A percentile compares a stretch with the other conserved stretches of the same genome.
phyloP scores from a whole-genome alignment of 2,329 filamentous ascomycete species.

The Incumbomyces delicatus region DNA sequence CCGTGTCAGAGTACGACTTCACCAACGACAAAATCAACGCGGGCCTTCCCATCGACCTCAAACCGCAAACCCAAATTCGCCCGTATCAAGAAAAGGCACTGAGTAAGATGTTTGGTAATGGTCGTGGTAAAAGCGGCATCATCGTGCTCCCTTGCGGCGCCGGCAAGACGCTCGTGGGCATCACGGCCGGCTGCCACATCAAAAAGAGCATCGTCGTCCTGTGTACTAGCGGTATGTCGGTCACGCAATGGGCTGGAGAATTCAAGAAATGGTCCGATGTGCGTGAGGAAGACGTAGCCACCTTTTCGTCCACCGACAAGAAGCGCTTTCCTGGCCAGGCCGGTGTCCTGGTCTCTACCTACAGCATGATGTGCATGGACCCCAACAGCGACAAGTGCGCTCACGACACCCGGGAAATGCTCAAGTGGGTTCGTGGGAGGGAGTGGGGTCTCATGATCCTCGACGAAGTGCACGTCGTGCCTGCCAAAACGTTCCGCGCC shows the following conservation, averaged over 20 bases:
- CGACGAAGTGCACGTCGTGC: slow-evolving; percentile 96
- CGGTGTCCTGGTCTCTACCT: slow-evolving; percentile 93
- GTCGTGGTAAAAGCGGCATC: slow-evolving; percentile 90
- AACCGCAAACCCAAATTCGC: slow-evolving; percentile 79
- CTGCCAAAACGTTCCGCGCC: slow-evolving; percentile 89
- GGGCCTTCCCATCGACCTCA: slow-evolving; percentile 86
- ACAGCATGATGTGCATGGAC: slow-evolving; percentile 79
- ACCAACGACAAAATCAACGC: slow-evolving; percentile 81
- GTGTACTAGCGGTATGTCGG: slow-evolving; percentile 95
- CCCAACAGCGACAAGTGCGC: slow-evolving; percentile 69
- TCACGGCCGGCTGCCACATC: slow-evolving; percentile 94
- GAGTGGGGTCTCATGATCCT: slow-evolving; percentile 98
- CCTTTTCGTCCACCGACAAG: slow-evolving; percentile 93
- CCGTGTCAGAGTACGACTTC: slow-evolving; percentile 96
- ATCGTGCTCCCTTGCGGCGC: slow-evolving; percentile 95
- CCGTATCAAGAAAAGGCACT: slow-evolving; percentile 95
- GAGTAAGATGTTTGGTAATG: slow-evolving; percentile 99
- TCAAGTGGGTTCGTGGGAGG: slow-evolving; percentile 78
- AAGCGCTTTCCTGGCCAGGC: slow-evolving; percentile 76
- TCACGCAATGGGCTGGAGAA: slow-evolving; percentile 91
- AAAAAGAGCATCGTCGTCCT: slow-evolving; percentile 94
- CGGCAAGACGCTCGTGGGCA: slow-evolving; percentile 95
- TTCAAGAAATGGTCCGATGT: slow-evolving; percentile 99
- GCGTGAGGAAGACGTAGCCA: slow-evolving; percentile 80
- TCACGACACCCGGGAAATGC: slow-evolving; percentile 92